These are phyloP conservation scores for Fusarium staphyleae DNA, from an alignment of 2,329 filamentous ascomycete genomes.

Conservation along the genomic window DNA sequence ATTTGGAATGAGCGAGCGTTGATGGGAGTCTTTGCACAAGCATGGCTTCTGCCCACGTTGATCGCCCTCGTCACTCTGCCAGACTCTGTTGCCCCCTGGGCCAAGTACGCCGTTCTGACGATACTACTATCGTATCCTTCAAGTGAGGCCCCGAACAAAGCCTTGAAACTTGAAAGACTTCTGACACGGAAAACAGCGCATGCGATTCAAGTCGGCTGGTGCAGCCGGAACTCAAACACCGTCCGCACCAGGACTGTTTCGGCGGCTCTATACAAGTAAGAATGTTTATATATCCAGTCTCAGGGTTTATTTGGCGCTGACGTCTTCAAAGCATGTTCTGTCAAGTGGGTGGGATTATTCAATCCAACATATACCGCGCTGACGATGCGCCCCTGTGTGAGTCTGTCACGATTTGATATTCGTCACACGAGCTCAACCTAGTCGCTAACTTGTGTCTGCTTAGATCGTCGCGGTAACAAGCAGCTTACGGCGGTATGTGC, in stretches of 20 bases:
- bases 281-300: not conserved
- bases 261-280: conserved; percentile 62
- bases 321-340: conserved; percentile 47
- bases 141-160: conserved; percentile 39
- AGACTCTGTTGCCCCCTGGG: conserved; percentile 41
- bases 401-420: not conserved
- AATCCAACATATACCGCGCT: conserved; percentile 46
- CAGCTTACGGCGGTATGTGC: conserved; percentile 13
- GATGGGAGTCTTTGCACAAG: conserved; percentile 48
- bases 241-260: conserved; percentile 68
- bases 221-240: conserved; percentile 64
- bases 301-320: not conserved
- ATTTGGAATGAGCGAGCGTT: conserved; percentile 57
- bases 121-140: conserved; percentile 50
- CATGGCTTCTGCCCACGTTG: conserved; percentile 68
- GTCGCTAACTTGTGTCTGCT: not conserved
- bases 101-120: conserved; percentile 46
- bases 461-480: conserved; percentile 16
- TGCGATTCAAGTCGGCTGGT: conserved; percentile 59
- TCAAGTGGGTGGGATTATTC: conserved; percentile 51
- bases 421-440: no score
- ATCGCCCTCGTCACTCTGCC: conserved; percentile 47
- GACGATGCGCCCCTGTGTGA: conserved; percentile 17
- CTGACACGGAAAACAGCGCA: conserved; percentile 35
- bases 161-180: no score